Percentiles rank a stretch among this genome's conserved stretches.
These are phyloP conservation scores for Vairimorpha necatrix DNA, from an alignment of 371 early-diverging fungal genomes.

Conservation along the genomic window DNA sequence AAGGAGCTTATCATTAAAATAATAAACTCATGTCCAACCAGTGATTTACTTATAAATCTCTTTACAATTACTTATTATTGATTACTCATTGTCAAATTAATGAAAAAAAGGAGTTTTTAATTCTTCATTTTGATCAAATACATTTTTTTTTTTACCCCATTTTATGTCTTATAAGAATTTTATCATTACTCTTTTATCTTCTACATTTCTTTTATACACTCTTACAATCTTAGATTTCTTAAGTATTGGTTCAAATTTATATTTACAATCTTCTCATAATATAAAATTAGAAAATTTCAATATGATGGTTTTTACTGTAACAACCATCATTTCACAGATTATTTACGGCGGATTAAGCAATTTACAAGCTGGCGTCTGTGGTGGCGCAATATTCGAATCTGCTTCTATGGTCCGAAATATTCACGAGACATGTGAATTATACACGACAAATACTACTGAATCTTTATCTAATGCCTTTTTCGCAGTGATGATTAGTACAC, in stretches of 20 bases:
- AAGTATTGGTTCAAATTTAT: slow-evolving; percentile 14
- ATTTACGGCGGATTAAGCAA: slow-evolving; percentile 6
- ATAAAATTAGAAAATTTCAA: slow-evolving; percentile 4
- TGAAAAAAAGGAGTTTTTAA: background rate
- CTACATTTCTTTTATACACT: slow-evolving; percentile 15
- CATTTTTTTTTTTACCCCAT: background rate
- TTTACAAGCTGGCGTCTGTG: slow-evolving; percentile 12
- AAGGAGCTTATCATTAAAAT: background rate
- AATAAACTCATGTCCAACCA: background rate
- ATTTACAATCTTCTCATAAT: background rate
- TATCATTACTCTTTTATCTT: background rate
- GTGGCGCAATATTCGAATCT: slow-evolving; percentile 37
- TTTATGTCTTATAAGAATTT: background rate
- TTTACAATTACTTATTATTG: background rate
- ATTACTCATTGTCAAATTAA: background rate
- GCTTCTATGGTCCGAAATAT: slow-evolving; percentile 10
- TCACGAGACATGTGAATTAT: slow-evolving; percentile 1
- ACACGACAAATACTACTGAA: background rate
- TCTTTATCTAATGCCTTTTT: slow-evolving; percentile 14
- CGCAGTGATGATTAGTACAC: slow-evolving; percentile 24
- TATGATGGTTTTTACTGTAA: background rate
- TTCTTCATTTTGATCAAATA: background rate
- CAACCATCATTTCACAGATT: slow-evolving; percentile 3
- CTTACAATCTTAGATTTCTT: slow-evolving; percentile 15
- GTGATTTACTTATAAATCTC: background rate